Evolutionary conservation across 78 protist genomes (phyloP), one percentile per base, ranked within the genome.

Genomic region (Pigoraptor vietnamica): DNA sequence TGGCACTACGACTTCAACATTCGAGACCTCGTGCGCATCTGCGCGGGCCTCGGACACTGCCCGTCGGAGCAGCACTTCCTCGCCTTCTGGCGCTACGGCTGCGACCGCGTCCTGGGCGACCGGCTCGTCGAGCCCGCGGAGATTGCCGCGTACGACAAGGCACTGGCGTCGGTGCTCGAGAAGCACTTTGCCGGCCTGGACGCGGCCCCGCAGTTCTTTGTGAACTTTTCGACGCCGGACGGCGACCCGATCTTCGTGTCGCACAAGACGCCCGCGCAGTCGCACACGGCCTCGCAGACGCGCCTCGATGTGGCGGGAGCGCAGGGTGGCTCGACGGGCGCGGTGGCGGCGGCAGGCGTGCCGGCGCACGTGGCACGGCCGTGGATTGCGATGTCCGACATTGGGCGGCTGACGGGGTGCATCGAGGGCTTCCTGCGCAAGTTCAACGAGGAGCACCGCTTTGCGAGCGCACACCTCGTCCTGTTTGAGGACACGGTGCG

Each of bases 1-100:
- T 87, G 93, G 40, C 98, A 97, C 91, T 97, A 97, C 93, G 91
- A 94, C 37, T 97, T 96, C 96, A 97, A 96, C 56, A 92, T 97
- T 40, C 93, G 98, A 1, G 97, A 97, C 81, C 81, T 97, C 23
- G 67, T 48, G 14, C 67, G 67, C 67, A 14, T 48, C 29, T 48
- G 67, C 67, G 29, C 6, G 67, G 67, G 67, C 67, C 14, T 48
- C 29, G 14, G 67, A 6, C 67, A 48, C 29, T 48, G 67, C 14
- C 67, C 67, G 29, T 48, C 67, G 67, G 67, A 48, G 67, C 34
- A 1, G 23, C 79, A 91, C 39, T 0, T 94, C 36, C 0, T 83
- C 34, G 24, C 87, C 21, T 90, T 95, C 35, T 95, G 93, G 93
- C 0, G 25, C 56, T 93, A 93, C 91, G 91, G 91, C 88, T 39